phyloP scores from a whole-genome alignment of 495 filamentous ascomycete genomes.

The Venustampulla echinocandica region DNA sequence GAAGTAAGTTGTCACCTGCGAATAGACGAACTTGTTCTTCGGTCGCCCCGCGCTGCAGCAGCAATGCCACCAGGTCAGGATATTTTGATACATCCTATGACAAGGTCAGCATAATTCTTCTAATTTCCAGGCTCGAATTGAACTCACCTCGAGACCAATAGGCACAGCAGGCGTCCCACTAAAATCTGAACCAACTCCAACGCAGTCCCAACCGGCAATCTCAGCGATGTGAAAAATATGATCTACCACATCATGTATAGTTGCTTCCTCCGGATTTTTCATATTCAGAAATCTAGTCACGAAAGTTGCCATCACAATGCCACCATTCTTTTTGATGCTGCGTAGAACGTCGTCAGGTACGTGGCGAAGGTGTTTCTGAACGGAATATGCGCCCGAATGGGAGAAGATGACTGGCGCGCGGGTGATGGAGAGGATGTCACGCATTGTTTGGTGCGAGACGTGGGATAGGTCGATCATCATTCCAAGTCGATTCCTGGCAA shows the following conservation, averaged over 20 bases:
- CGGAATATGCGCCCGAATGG: constrained; percentile 42
- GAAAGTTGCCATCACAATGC: constrained; percentile 55
- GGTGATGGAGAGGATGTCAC: constrained; percentile 41
- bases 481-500: constrained; percentile 38
- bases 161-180: constrained; percentile 46
- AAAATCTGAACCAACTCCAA: constrained; percentile 58
- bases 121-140: no score
- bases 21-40: constrained; percentile 44
- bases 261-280: constrained; percentile 44
- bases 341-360: constrained; percentile 50
- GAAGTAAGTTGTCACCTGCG: constrained; percentile 45
- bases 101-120: constrained; percentile 16
- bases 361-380: constrained; percentile 50
- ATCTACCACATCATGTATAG: constrained; percentile 54
- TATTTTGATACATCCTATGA: constrained; percentile 59
- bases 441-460: constrained; percentile 4
- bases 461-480: constrained; percentile 19
- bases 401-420: constrained; percentile 50
- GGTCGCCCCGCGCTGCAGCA: constrained; percentile 42
- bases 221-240: constrained; percentile 51
- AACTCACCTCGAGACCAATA: constrained; percentile 38
- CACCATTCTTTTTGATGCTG: constrained; percentile 44
- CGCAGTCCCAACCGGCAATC: constrained; percentile 49
- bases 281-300: constrained; percentile 53
- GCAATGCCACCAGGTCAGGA: constrained; percentile 42